These are phyloP conservation scores for Leishmania aethiopica DNA, from an alignment of 208 protist genomes.

Conservation along the genomic window DNA sequence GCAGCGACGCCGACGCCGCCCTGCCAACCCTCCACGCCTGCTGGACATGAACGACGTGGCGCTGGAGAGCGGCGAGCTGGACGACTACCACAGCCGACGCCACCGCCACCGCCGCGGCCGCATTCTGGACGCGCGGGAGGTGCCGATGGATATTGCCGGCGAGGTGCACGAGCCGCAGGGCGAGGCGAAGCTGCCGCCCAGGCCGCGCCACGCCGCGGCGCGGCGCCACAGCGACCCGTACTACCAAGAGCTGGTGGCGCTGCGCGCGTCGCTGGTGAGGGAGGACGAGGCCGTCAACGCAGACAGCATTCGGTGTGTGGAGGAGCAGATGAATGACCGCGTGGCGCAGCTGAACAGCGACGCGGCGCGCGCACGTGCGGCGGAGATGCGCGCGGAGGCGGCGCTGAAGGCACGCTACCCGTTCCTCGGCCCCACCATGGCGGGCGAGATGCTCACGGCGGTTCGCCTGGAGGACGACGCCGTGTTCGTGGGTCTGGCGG, in stretches of 20 bases:
- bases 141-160: constrained; percentile 19
- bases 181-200: constrained; percentile 24
- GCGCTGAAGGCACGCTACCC: constrained; percentile 30
- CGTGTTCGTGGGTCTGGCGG: constrained; percentile 1
- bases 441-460: background rate
- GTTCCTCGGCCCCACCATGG: background rate
- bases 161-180: constrained; percentile 33
- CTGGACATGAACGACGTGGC: too few relatives aligned
- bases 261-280: constrained; percentile 33
- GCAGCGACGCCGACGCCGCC: too few relatives aligned
- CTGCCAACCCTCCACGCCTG: too few relatives aligned
- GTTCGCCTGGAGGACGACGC: background rate
- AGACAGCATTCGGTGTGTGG: constrained; percentile 36
- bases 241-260: constrained; percentile 54
- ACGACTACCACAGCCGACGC: constrained; percentile 33
- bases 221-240: constrained; percentile 37
- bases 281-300: constrained; percentile 41
- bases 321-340: constrained; percentile 46
- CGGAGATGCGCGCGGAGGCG: constrained; percentile 15
- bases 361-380: too few relatives aligned
- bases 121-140: constrained; percentile 14
- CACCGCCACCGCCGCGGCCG: constrained; percentile 30
- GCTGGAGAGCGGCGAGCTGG: constrained; percentile 25
- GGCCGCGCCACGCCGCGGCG: constrained; percentile 17
- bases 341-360: constrained; percentile 37